Evolutionary conservation across 345 rosid species (phyloP).

Genomic region (Salix dunnii): DNA sequence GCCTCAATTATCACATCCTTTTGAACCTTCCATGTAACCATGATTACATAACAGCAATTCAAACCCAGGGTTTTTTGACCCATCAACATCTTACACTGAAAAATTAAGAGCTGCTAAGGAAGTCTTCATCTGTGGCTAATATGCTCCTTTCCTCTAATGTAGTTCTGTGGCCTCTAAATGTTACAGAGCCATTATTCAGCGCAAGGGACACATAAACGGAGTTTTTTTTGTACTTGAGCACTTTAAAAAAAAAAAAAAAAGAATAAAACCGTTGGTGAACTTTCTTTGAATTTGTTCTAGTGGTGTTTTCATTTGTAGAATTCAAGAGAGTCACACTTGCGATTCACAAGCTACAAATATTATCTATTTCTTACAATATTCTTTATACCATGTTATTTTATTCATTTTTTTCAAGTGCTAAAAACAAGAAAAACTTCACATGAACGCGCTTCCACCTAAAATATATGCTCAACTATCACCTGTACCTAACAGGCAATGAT

Average conservation of each 20-base stretch:
- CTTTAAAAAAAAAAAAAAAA: no score
- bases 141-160: slow-evolving; percentile 18
- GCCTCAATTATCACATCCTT: slow-evolving; percentile 22
- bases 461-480: slow-evolving; percentile 38
- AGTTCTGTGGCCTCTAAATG: slow-evolving; percentile 16
- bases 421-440: background rate
- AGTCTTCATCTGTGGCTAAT: slow-evolving; percentile 18
- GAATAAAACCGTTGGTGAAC: no score
- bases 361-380: no score
- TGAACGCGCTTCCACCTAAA: slow-evolving; percentile 35
- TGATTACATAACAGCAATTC: slow-evolving; percentile 25
- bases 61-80: slow-evolving; percentile 47
- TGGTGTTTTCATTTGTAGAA: no score
- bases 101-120: slow-evolving; percentile 41
- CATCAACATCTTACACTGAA: slow-evolving; percentile 82
- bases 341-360: no score
- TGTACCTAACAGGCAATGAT: slow-evolving; percentile 40
- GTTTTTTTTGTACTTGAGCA: no score
- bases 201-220: slow-evolving; percentile 14
- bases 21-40: slow-evolving; percentile 27
- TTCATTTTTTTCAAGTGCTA: no score
- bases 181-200: slow-evolving; percentile 14
- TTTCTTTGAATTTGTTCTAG: no score
- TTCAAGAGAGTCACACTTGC: no score
- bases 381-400: no score